Evolutionary conservation across 2,329 filamentous ascomycete species (phyloP).

Genomic region (Trichoderma simmonsii): DNA sequence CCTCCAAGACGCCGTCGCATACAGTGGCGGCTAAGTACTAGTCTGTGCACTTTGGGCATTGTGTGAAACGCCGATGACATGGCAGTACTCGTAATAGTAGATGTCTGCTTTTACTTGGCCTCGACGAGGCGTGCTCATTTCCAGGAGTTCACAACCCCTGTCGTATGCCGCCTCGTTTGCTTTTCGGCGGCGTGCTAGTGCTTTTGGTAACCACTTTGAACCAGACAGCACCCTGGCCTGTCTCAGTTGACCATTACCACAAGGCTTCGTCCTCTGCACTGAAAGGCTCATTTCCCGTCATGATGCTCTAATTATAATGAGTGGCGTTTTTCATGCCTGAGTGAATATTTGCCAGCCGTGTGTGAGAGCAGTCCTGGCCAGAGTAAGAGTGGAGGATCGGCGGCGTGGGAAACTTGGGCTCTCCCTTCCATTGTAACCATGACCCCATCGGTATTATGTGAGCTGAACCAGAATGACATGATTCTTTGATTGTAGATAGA

Average conservation of each 20-base stretch:
- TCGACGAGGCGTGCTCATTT: not conserved
- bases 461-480: not conserved
- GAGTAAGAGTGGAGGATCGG: not conserved
- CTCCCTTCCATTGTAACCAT: not conserved
- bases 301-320: not conserved
- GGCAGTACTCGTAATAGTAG: not conserved
- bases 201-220: not conserved
- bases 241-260: slow-evolving; percentile 1
- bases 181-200: not conserved
- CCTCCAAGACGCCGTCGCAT: not conserved
- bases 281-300: not conserved
- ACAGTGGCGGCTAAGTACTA: not conserved
- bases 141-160: not conserved
- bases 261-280: not conserved
- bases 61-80: slow-evolving; percentile 1
- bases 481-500: not conserved
- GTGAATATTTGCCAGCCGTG: not conserved
- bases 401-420: not conserved
- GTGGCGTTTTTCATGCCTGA: not conserved
- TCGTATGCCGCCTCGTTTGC: not conserved
- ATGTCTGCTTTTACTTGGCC: not conserved
- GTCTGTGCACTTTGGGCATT: not conserved
- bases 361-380: not conserved
- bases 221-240: not conserved
- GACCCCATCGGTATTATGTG: not conserved